Percentiles rank a stretch among this genome's conserved stretches.
Evolutionary conservation across 306 rosid species (phyloP).

Genomic region (Fagus sylvatica): DNA sequence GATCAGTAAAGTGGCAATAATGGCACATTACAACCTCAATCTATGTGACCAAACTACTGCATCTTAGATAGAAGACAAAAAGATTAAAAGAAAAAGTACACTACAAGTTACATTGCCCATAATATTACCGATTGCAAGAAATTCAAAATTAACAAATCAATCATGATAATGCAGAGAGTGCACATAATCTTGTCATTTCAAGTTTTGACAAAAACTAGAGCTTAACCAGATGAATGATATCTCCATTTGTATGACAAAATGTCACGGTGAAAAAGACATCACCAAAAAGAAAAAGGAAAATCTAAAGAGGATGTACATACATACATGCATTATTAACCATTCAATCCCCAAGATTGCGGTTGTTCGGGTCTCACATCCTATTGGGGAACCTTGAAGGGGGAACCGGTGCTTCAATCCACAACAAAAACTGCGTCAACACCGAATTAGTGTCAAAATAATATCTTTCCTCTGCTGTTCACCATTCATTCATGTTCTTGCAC

Average conservation of each 20-base stretch:
- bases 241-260: slow-evolving; percentile 34
- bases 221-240: slow-evolving; percentile 25
- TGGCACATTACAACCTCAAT: too few relatives aligned
- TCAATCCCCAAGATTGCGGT: slow-evolving; percentile 25
- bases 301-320: slow-evolving; percentile 33
- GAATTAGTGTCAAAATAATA: slow-evolving; percentile 38
- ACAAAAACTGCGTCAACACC: too few relatives aligned
- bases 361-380: slow-evolving; percentile 20
- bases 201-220: neutral
- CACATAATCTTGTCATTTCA: neutral
- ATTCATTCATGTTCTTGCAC: slow-evolving; percentile 18
- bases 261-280: slow-evolving; percentile 6
- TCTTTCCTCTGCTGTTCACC: slow-evolving; percentile 31
- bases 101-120: neutral
- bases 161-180: neutral
- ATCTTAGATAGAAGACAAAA: neutral
- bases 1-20: too few relatives aligned
- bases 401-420: slow-evolving; percentile 22
- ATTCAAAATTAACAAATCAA: neutral
- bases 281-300: too few relatives aligned
- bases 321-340: slow-evolving; percentile 40
- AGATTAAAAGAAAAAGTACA: neutral
- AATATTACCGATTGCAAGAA: neutral
- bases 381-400: slow-evolving; percentile 16
- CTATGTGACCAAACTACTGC: neutral